Evolutionary conservation across 768 basidiomycete species (phyloP).

Genomic region (Mycena vitilis): DNA sequence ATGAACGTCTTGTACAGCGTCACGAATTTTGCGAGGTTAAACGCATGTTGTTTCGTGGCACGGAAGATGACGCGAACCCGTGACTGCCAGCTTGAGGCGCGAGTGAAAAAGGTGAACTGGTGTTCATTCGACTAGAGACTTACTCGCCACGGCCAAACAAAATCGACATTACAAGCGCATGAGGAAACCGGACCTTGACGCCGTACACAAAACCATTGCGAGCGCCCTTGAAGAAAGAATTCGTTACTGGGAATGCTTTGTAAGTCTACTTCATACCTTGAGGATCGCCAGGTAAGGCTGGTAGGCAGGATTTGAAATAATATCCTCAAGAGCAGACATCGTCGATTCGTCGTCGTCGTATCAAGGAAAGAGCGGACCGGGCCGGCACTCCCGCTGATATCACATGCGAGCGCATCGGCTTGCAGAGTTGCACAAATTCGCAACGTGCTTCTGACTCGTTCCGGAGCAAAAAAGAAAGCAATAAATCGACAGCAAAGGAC

Average conservation of each 20-base stretch:
- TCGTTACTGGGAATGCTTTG: background rate
- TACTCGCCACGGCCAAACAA: constrained; percentile 93
- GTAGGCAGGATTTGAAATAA: constrained; percentile 76
- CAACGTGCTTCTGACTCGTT: too few species aligned
- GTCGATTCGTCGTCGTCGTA: background rate
- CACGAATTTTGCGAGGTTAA: constrained; percentile 95
- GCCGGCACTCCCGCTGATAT: background rate
- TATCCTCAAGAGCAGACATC: constrained; percentile 32
- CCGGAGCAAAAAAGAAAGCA: background rate
- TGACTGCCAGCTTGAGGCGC: constrained; percentile 69
- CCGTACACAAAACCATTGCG: constrained; percentile 92
- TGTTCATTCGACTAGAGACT: constrained; percentile 48
- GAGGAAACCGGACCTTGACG: constrained; percentile 92
- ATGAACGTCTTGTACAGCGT: constrained; percentile 90
- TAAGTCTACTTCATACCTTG: constrained; percentile 56
- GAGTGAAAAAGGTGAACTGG: constrained; percentile 18
- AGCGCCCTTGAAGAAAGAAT: constrained; percentile 64
- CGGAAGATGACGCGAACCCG: constrained; percentile 76
- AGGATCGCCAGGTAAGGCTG: constrained; percentile 94
- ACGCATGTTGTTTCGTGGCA: constrained; percentile 90
- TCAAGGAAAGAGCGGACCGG: background rate
- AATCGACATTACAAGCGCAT: constrained; percentile 96
- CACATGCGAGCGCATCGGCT: background rate
- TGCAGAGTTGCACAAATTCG: too few species aligned
- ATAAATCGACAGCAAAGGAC: constrained; percentile 11